Evolutionary conservation across 345 rosid species (phyloP).

Genomic region (Angophora floribunda): DNA sequence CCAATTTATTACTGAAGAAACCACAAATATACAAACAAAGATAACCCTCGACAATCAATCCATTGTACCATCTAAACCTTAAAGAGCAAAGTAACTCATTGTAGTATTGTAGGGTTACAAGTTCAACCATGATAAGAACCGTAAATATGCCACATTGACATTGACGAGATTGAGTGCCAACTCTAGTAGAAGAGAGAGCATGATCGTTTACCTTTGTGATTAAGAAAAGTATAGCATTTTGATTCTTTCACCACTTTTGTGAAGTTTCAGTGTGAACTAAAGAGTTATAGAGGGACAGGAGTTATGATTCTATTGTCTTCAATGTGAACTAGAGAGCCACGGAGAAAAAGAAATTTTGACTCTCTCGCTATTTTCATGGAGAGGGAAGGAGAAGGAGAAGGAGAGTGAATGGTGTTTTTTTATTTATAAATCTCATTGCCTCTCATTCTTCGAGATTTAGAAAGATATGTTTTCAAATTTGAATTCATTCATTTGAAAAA

Average conservation of each 20-base stretch:
- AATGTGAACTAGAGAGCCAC: background rate
- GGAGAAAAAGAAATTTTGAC: background rate
- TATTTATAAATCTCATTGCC: background rate
- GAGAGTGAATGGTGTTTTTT: background rate
- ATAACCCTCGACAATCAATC: background rate
- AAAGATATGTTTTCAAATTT: background rate
- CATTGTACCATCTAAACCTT: background rate
- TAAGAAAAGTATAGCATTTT: background rate
- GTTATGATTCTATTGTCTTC: background rate
- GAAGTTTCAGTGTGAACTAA: background rate
- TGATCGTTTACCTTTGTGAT: background rate
- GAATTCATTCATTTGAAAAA: background rate
- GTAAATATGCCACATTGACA: background rate
- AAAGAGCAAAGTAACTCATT: background rate
- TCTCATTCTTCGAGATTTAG: background rate
- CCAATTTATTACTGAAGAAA: background rate
- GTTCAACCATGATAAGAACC: background rate
- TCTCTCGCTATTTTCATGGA: background rate
- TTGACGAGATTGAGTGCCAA: background rate
- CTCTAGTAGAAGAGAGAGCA: background rate
- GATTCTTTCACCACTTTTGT: background rate
- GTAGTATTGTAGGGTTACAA: background rate
- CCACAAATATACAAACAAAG: background rate
- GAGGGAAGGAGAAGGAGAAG: background rate
- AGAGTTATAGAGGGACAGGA: background rate